Conservation (phyloP, 2,329 filamentous ascomycete genomes). For the Xylariaceae sp. region DNA sequence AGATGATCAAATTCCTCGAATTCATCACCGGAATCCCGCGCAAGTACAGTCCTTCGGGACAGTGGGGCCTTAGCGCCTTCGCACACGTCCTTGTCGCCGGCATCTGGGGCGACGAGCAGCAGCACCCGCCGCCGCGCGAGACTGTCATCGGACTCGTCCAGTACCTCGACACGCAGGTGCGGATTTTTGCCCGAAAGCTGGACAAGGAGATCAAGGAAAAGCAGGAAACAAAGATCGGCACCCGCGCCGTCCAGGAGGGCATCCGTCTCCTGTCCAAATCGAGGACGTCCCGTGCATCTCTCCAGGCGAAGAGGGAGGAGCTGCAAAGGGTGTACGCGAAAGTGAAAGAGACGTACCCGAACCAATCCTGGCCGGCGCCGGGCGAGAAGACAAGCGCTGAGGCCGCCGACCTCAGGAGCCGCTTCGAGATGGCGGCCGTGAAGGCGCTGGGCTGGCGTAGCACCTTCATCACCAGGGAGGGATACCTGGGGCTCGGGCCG, state of each 20-base stretch:
- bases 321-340: background rate
- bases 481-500: background rate
- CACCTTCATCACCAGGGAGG: background rate
- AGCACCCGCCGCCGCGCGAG: background rate
- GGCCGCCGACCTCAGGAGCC: background rate
- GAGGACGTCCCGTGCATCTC: background rate
- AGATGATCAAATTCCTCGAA: background rate
- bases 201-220: background rate
- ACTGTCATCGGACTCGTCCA: background rate
- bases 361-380: background rate
- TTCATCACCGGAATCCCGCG: background rate
- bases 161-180: background rate
- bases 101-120: background rate
- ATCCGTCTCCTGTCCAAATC: background rate
- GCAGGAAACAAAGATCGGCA: background rate
- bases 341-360: background rate
- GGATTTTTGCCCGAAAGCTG: background rate
- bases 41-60: background rate
- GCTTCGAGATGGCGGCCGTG: background rate
- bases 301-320: background rate
- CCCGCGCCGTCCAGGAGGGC: background rate
- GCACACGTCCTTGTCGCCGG: background rate
- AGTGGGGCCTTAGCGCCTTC: background rate
- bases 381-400: background rate
- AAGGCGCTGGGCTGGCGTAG: background rate